Conservation (phyloP, 768 basidiomycete genomes). For the Kwoniella sp. region DNA sequence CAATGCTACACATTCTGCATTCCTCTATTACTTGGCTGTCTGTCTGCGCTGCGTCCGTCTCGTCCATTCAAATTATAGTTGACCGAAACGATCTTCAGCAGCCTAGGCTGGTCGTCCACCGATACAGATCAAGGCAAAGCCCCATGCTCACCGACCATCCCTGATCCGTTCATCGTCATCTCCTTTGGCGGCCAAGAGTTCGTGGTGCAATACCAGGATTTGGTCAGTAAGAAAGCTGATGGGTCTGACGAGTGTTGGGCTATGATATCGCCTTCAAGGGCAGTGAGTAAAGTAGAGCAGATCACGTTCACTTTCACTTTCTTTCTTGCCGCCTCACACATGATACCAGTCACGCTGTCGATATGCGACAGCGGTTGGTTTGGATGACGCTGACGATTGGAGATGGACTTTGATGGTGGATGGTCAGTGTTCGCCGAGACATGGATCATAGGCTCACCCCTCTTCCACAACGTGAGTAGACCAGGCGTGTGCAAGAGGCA, state of each 20-base stretch:
- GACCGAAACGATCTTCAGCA: neutral
- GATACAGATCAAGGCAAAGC: slow-evolving; percentile 9
- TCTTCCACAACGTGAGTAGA: slow-evolving; percentile 10
- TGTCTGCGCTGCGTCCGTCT: neutral
- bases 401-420: too few relatives aligned
- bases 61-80: neutral
- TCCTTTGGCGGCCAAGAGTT: neutral
- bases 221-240: slow-evolving; percentile 3
- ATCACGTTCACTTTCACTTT: too few relatives aligned
- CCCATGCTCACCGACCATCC: neutral
- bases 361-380: too few relatives aligned
- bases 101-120: neutral
- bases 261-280: slow-evolving; percentile 6
- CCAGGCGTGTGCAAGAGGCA: neutral
- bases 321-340: too few relatives aligned
- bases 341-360: too few relatives aligned
- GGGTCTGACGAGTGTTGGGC: slow-evolving; percentile 9
- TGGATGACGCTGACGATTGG: too few relatives aligned
- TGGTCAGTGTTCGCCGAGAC: slow-evolving; percentile 1
- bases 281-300: neutral
- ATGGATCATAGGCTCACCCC: slow-evolving; percentile 7
- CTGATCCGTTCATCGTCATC: neutral
- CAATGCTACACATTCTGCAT: too few relatives aligned
- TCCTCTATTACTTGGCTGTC: too few relatives aligned
- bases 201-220: neutral